Conservation (phyloP, 768 basidiomycete species). For the Leccinum uliginosum region DNA sequence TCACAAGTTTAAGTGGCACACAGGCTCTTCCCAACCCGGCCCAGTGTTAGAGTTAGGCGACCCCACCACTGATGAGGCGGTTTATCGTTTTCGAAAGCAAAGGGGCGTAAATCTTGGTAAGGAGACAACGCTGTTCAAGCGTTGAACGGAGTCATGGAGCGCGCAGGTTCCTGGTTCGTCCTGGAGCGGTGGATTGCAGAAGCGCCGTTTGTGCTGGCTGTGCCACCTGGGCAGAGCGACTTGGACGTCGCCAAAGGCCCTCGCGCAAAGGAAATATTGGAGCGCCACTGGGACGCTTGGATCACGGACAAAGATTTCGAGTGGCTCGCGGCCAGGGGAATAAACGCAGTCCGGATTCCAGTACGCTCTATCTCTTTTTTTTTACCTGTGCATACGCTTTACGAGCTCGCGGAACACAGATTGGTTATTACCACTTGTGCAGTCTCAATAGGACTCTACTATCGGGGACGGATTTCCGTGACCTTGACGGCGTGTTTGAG, state of each 20-base stretch:
- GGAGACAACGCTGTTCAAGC: constrained; percentile 1
- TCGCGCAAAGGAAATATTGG: constrained; percentile 39
- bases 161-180: constrained; percentile 70
- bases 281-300: constrained; percentile 51
- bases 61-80: constrained; percentile 7
- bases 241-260: constrained; percentile 61
- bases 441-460: constrained; percentile 56
- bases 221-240: constrained; percentile 57
- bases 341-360: constrained; percentile 60
- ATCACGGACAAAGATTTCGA: constrained; percentile 49
- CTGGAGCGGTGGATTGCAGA: constrained; percentile 74
- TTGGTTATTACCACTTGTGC: constrained; percentile 71
- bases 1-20: constrained; percentile 13
- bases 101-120: constrained; percentile 80
- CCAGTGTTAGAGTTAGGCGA: constrained; percentile 7
- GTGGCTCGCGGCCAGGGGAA: constrained; percentile 49
- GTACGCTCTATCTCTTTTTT: constrained; percentile 46
- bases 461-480: constrained; percentile 60
- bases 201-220: constrained; percentile 51
- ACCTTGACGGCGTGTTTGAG: constrained; percentile 42
- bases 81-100: constrained; percentile 65
- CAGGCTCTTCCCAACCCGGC: background rate
- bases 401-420: constrained; percentile 35
- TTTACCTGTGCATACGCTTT: background rate
- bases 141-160: constrained; percentile 7